Percentiles rank a stretch among this genome's conserved stretches.
Conservation (phyloP, 192 early-diverging fungal genomes). For the Helicostylum pulchrum region DNA sequence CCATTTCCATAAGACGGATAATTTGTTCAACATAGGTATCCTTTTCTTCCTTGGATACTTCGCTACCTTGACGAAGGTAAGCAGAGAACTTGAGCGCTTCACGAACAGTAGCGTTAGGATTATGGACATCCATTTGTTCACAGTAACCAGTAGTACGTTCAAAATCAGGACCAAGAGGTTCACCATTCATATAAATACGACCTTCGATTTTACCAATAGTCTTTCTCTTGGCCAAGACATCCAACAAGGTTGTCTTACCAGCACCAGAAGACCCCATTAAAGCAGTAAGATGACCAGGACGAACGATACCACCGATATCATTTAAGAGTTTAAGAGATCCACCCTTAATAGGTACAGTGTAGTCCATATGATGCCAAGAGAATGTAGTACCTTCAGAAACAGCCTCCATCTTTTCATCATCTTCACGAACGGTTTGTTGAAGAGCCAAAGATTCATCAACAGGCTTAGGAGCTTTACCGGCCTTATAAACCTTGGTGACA, state of each 20-base stretch:
- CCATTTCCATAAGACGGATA: constrained; percentile 71
- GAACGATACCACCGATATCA: constrained; percentile 65
- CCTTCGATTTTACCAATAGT: constrained; percentile 66
- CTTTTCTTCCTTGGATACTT: constrained; percentile 62
- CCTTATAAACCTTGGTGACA: constrained; percentile 50
- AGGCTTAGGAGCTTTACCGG: constrained; percentile 26
- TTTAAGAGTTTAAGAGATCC: constrained; percentile 56
- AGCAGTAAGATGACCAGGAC: constrained; percentile 76
- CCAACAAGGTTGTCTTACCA: constrained; percentile 78
- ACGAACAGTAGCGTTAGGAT: constrained; percentile 71
- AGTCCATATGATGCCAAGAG: constrained; percentile 63
- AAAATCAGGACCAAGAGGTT: constrained; percentile 52
- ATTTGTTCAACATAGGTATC: constrained; percentile 74
- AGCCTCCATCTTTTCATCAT: constrained; percentile 39
- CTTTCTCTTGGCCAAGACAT: constrained; percentile 75
- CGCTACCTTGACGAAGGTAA: constrained; percentile 62
- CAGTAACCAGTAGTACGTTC: constrained; percentile 74
- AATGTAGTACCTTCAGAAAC: constrained; percentile 54
- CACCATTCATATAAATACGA: constrained; percentile 68
- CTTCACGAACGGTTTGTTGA: constrained; percentile 6
- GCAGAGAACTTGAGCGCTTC: constrained; percentile 80
- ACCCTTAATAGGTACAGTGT: constrained; percentile 48
- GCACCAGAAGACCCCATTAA: constrained; percentile 76
- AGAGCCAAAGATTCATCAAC: background rate
- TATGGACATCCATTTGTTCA: constrained; percentile 83